Conservation (phyloP, 2,329 filamentous ascomycete species). For the Aureobasidium sp. region DNA sequence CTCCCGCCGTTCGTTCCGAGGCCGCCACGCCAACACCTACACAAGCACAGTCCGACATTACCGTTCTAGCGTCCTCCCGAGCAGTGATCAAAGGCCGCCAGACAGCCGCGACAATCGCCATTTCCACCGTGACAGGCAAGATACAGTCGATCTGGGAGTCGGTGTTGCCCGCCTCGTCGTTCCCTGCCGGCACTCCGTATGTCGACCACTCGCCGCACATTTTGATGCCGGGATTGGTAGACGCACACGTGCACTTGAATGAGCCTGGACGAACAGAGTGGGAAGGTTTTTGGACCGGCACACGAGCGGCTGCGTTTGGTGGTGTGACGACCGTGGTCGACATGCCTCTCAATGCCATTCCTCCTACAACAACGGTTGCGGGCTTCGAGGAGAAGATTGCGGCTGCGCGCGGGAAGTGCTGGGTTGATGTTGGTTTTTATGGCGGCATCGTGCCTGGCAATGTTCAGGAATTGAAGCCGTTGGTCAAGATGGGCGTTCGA, state of each 20-base stretch:
- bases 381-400: conserved; percentile 77
- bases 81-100: conserved; percentile 69
- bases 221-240: conserved; percentile 82
- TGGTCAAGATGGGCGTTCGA: conserved; percentile 78
- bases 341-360: conserved; percentile 96
- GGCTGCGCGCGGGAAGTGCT: conserved; percentile 80
- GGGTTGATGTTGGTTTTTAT: conserved; percentile 98
- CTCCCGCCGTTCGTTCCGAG: background rate
- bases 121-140: conserved; percentile 73
- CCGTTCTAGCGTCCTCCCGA: conserved; percentile 72
- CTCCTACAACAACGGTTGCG: conserved; percentile 81
- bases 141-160: conserved; percentile 67
- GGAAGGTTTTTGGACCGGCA: conserved; percentile 96
- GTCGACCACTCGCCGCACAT: conserved; percentile 77
- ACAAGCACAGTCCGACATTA: background rate
- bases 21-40: background rate
- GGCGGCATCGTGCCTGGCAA: conserved; percentile 92
- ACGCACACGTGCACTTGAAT: conserved; percentile 95
- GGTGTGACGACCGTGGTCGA: conserved; percentile 95
- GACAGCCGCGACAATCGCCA: conserved; percentile 71
- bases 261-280: conserved; percentile 95
- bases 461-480: conserved; percentile 62
- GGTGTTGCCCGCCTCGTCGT: conserved; percentile 65
- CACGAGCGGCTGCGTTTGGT: conserved; percentile 84
- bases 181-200: conserved; percentile 65